phyloP scores from a whole-genome alignment of 768 basidiomycete genomes.

The Rhodotorula diobovata region DNA sequence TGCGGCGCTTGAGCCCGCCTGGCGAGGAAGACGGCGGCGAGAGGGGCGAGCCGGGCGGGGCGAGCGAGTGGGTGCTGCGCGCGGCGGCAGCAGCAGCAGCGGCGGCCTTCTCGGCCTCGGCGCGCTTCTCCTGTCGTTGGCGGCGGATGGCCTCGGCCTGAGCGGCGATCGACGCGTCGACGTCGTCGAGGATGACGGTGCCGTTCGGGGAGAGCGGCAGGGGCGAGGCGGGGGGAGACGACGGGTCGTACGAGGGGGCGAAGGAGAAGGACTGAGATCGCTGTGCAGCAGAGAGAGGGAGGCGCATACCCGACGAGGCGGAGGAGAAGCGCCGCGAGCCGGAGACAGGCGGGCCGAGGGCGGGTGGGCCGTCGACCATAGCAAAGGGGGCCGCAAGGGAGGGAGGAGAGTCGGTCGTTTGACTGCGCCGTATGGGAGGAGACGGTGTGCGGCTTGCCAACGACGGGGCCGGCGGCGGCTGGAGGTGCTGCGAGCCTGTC shows the following conservation, averaged over 20 bases:
- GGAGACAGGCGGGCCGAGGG: not conserved
- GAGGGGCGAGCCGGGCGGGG: too few species aligned
- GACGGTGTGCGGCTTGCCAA: not conserved
- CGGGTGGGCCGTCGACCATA: not conserved
- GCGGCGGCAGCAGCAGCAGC: conserved; percentile 57
- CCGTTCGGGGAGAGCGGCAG: conserved; percentile 42
- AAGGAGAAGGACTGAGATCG: not conserved
- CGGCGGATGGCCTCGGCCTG: conserved; percentile 80
- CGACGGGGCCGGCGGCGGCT: not conserved
- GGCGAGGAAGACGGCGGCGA: not conserved
- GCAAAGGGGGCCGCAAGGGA: too few species aligned
- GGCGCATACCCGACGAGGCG: not conserved
- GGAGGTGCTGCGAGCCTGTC: not conserved
- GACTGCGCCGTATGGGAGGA: not conserved
- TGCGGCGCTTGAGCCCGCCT: conserved; percentile 1
- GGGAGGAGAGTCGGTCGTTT: not conserved
- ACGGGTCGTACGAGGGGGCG: not conserved
- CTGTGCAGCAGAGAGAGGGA: not conserved
- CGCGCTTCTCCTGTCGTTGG: conserved; percentile 67
- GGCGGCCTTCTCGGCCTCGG: conserved; percentile 50
- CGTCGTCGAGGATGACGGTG: conserved; percentile 62
- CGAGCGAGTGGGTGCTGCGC: not conserved
- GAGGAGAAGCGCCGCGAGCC: not conserved
- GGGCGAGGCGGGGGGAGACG: not conserved
- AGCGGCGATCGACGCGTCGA: conserved; percentile 55